Conservation (phyloP, 2,329 filamentous ascomycete genomes). For the Sarocladiaceae sp. region DNA sequence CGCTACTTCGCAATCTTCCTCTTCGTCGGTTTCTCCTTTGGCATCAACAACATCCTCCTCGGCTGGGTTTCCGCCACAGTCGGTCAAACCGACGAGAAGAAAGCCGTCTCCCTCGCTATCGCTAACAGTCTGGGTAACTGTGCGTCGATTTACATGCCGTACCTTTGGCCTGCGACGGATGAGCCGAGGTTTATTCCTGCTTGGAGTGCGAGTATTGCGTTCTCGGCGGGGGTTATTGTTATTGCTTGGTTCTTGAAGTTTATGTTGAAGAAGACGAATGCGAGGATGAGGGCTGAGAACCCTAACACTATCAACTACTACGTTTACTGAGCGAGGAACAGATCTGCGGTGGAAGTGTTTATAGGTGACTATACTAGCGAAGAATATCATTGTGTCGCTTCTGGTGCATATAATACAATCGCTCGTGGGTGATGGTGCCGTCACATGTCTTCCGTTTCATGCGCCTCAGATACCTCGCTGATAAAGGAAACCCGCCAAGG, state of each 20-base stretch:
- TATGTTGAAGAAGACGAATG: slow-evolving; percentile 30
- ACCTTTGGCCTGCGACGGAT: slow-evolving; percentile 14
- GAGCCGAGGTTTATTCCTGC: slow-evolving; percentile 29
- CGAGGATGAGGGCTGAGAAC: slow-evolving; percentile 22
- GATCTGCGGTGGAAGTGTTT: too few species aligned
- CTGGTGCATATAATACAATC: too few species aligned
- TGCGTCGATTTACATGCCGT: slow-evolving; percentile 17
- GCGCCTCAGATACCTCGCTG: too few species aligned
- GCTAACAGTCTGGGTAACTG: slow-evolving; percentile 17
- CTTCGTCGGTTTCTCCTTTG: slow-evolving; percentile 24
- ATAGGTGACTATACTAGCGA: too few species aligned
- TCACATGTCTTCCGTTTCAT: too few species aligned
- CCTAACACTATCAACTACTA: slow-evolving; percentile 22
- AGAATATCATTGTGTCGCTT: too few species aligned
- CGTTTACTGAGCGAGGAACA: slow-evolving; percentile 24
- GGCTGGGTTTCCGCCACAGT: slow-evolving; percentile 33
- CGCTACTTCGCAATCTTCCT: slow-evolving; percentile 29
- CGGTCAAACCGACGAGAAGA: slow-evolving; percentile 37
- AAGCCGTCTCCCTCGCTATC: slow-evolving; percentile 24
- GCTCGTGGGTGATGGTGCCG: too few species aligned
- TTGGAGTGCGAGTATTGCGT: slow-evolving; percentile 29
- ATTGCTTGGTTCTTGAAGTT: slow-evolving; percentile 32
- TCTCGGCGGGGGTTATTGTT: slow-evolving; percentile 28
- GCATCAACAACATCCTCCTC: slow-evolving; percentile 31
- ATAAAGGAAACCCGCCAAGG: too few species aligned